phyloP scores from a whole-genome alignment of 164 flowering plant genomes.

The Liriodendron chinense region DNA sequence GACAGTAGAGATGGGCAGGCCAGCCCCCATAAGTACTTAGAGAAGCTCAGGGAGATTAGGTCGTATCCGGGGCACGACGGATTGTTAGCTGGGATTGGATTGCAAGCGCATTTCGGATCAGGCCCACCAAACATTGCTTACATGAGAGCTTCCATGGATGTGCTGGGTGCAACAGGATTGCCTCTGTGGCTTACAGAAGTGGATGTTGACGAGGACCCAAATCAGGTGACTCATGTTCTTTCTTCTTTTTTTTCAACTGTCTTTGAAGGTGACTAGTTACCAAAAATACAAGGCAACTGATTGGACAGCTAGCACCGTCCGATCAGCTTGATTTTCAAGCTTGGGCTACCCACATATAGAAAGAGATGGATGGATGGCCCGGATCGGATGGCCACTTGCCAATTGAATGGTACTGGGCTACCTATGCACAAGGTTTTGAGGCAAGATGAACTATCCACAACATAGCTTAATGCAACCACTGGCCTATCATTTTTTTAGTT shows the following conservation, averaged over 20 bases:
- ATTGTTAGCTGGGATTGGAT: constrained; percentile 46
- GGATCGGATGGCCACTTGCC: too few species aligned
- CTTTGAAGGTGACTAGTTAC: not conserved
- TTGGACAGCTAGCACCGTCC: too few species aligned
- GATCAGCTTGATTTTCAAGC: too few species aligned
- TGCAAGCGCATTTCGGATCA: constrained; percentile 47
- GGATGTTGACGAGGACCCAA: constrained; percentile 34
- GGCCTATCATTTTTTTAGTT: too few species aligned
- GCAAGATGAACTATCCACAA: too few species aligned
- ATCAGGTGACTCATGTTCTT: constrained; percentile 39
- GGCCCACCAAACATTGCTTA: constrained; percentile 47
- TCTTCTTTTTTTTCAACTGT: too few species aligned
- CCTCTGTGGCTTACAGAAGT: constrained; percentile 81
- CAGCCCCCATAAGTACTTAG: constrained; percentile 38
- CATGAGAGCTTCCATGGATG: constrained; percentile 62
- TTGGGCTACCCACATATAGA: too few species aligned
- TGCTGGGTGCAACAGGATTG: constrained; percentile 41
- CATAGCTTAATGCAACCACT: too few species aligned
- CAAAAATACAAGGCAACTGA: too few species aligned
- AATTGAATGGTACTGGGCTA: too few species aligned
- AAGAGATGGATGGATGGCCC: too few species aligned
- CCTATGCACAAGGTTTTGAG: too few species aligned
- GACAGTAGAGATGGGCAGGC: constrained; percentile 24
- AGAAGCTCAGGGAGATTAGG: constrained; percentile 37
- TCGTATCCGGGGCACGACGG: not conserved